Evolutionary conservation across 2,329 filamentous ascomycete genomes (phyloP).

Genomic region (Rhinocladiella similis): DNA sequence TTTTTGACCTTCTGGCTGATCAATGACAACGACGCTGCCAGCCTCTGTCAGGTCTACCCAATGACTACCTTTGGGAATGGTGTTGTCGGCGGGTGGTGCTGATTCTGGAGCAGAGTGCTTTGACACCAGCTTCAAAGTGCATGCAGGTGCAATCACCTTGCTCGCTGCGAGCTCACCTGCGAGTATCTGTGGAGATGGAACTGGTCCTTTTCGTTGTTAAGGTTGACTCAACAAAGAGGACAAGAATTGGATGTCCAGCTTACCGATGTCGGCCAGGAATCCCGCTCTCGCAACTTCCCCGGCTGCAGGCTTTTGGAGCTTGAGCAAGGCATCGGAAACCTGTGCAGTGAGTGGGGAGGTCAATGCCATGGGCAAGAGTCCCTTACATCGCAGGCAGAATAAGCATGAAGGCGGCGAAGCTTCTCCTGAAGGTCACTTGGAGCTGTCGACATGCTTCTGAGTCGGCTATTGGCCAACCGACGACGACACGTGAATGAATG

Average conservation of each 20-base stretch:
- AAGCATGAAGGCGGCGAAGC: conserved; percentile 34
- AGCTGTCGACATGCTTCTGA: not conserved
- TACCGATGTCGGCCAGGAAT: conserved; percentile 64
- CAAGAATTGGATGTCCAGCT: conserved; percentile 9
- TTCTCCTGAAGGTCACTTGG: conserved; percentile 35
- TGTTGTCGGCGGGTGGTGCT: conserved; percentile 36
- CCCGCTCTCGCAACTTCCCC: conserved; percentile 61
- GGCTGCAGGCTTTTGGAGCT: conserved; percentile 53
- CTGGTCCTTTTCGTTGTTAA: conserved; percentile 7
- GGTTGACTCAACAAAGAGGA: conserved; percentile 2
- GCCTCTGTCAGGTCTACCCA: conserved; percentile 66
- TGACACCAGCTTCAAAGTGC: conserved; percentile 54
- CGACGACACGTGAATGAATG: not conserved
- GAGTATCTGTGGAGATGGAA: conserved; percentile 8
- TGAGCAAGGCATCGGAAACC: conserved; percentile 72
- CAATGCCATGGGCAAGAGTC: not conserved
- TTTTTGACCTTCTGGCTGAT: conserved; percentile 63
- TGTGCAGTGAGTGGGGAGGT: conserved; percentile 34
- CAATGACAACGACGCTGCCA: conserved; percentile 64
- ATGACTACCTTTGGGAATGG: conserved; percentile 61
- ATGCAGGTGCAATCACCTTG: conserved; percentile 43
- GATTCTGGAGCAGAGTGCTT: conserved; percentile 40
- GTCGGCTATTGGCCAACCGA: not conserved
- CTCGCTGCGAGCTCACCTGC: not conserved
- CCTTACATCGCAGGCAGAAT: conserved; percentile 46